Base-by-base conservation (phyloP, 306 rosid species). In the Trifolium subterraneum region DNA sequence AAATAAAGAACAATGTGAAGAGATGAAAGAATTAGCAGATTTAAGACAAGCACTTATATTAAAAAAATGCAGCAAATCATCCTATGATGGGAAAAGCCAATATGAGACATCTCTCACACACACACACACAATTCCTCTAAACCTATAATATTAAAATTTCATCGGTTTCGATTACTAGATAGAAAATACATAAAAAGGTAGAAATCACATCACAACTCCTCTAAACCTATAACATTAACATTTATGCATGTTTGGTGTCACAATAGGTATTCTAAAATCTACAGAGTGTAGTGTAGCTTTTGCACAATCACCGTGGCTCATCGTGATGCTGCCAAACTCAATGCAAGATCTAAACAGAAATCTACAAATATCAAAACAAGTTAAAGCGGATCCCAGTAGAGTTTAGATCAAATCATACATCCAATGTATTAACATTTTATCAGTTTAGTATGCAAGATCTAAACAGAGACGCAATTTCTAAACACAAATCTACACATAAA, bases 381-480 rank as follows among this genome's bases (percentile, higher is more conserved):
- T 36, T 1, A 7, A 36, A 8, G 10, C 8, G 39, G 10, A 36
- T 36, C 39, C 39, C 10, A 36, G 10, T 36, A 36, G 8, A 36
- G 39, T 36, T 36, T 36, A 36, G 10, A 7, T 35, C 8, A 8
- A 8, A 36, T 8, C 9, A 36, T 7, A 36, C 39, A 36, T 36
- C 39, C 10, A 36, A 36, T 36, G 39, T 6, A 65, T 64, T 45
- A 10, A 38, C 35, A 7, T 64, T 79, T 20, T 36, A 59, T 58
- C 62, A 19, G n/a, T 35, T 67, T 13, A 68, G 64, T 6, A 44
- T 2, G 41, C 31, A 13, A 41, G 73, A 82, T 77, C 82, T 58
- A 36, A 4, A 48, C 38, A 67, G 29, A 51, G 13, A 55, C 27
- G 11, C 35, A 50, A 23, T 64, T 52, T 38, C 15, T 14, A 41